Base-by-base conservation (phyloP, 192 early-diverging fungal species). In the Dispira parvispora region DNA sequence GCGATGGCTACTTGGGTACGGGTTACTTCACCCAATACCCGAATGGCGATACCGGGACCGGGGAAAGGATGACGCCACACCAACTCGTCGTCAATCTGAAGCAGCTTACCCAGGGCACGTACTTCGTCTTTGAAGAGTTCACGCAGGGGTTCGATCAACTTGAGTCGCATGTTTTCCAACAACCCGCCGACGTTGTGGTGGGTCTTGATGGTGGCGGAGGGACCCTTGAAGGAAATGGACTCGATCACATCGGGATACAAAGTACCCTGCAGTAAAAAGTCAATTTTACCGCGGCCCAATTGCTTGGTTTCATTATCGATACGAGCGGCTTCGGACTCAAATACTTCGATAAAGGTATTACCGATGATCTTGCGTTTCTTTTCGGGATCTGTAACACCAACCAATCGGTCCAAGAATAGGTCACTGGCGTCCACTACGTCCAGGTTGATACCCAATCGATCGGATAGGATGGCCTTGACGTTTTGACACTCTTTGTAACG, bases 111-210 rank as follows among this genome's bases (percentile, higher is more conserved):
- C n/a, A 98, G 80, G n/a, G 84, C 87, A 63, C 96, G 90, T 58
- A 98, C 96, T 79, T 98, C 96, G 74, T 98, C 88, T 82, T 98
- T 98, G 82, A 98, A 98, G 46, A 98, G 82, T 76, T 98, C 93
- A 62, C 96, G 87, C 46, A 98, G 82, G 57, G 96, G 96, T 75
- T 98, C 96, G 66, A 96, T 96, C 38, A 98, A 79, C 81, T 96
- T 96, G 61, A 96, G 73, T 60, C 93, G 93, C 93, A 98, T 96
- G 77, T 96, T 82, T 67, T 94, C 89, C 61, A 91, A 79, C 26
- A 96, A 80, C 56, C 96, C 96, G 64, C 96, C 96, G 50, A 98
- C 96, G 68, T 98, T 98, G 80, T 98, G 96, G 74, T 98, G 96
- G 45, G 96, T 94, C 80, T 98, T 98, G 77, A 98, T 98, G 63